Conservation (phyloP, 345 rosid genomes). For the Chamaenerion angustifolium region DNA sequence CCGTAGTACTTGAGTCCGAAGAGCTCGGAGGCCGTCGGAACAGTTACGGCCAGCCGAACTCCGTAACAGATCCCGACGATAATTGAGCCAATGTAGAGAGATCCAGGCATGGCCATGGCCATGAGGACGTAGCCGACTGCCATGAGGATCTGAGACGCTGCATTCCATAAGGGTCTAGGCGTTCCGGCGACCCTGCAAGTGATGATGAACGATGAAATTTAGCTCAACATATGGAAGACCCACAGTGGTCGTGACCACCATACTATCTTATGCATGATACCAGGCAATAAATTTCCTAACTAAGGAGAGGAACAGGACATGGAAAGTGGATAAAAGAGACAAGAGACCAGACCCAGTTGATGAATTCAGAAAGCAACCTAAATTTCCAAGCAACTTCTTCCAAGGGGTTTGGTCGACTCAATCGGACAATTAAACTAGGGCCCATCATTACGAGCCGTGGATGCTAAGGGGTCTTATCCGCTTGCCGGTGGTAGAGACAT, state of each 20-base stretch:
- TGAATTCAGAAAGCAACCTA: background rate
- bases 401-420: no score
- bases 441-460: no score
- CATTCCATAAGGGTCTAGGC: constrained; percentile 89
- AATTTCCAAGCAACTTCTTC: background rate
- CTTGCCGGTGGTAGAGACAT: no score
- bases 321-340: no score
- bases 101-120: constrained; percentile 73
- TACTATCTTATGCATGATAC: no score
- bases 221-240: no score
- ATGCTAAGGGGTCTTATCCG: no score
- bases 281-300: no score
- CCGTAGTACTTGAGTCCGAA: constrained; percentile 91
- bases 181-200: constrained; percentile 64
- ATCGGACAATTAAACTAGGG: no score
- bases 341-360: background rate
- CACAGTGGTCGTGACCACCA: no score
- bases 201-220: no score
- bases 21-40: constrained; percentile 84
- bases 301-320: no score
- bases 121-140: constrained; percentile 66
- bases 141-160: constrained; percentile 88
- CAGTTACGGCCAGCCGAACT: constrained; percentile 74
- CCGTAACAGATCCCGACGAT: constrained; percentile 85
- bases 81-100: constrained; percentile 74